A percentile compares a stretch with the other conserved stretches of the same genome.
phyloP scores from a whole-genome alignment of 225 moss, liverwort and hornwort species.

The Bryum argenteum region DNA sequence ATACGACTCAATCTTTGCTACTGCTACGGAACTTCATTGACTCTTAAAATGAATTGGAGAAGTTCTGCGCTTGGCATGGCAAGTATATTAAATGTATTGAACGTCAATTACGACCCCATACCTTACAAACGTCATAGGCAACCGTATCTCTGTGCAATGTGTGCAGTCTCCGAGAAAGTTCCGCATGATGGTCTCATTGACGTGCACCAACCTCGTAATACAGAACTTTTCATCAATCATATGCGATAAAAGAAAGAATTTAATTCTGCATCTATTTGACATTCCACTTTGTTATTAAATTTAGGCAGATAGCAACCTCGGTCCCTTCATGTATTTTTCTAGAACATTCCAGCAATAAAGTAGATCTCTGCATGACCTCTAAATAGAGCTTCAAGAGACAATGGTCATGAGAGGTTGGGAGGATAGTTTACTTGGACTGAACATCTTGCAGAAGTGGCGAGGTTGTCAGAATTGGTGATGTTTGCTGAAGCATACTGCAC shows the following conservation, averaged over 20 bases:
- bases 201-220: conserved; percentile 22
- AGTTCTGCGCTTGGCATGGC: no score
- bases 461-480: no score
- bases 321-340: not conserved
- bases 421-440: not conserved
- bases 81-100: not conserved
- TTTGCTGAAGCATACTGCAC: conserved; percentile 1
- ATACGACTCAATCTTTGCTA: no score
- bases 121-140: conserved; percentile 5
- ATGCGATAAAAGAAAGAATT: not conserved
- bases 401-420: not conserved
- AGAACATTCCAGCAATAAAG: conserved; percentile 1
- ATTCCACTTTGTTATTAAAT: not conserved
- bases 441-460: not conserved
- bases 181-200: conserved; percentile 15
- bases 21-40: no score
- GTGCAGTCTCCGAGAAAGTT: not conserved
- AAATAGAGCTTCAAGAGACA: not conserved
- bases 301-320: conserved; percentile 7
- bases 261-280: not conserved
- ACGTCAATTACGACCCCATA: conserved; percentile 13
- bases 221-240: not conserved
- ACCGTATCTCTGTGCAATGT: conserved; percentile 4
- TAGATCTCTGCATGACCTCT: not conserved
- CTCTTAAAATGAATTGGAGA: no score